Conservation (phyloP, 495 filamentous ascomycete species). For the Saxophila tyrrhenica region DNA sequence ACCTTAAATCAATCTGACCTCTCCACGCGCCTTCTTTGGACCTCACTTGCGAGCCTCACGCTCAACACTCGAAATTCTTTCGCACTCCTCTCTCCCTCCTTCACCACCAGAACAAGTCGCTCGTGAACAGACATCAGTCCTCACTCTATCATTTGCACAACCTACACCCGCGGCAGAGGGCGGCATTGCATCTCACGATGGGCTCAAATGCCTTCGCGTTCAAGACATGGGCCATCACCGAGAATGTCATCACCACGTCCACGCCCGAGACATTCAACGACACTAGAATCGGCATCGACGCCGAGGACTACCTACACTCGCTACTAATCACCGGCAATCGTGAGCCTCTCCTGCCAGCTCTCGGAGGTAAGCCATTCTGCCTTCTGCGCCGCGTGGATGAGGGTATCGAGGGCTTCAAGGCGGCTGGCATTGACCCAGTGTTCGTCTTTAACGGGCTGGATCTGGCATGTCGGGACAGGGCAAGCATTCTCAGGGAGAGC, state of each 20-base stretch:
- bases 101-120: no score
- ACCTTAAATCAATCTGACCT: no score
- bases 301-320: conserved; percentile 71
- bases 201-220: conserved; percentile 5
- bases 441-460: conserved; percentile 88
- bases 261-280: conserved; percentile 54
- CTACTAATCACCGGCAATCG: conserved; percentile 56
- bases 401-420: conserved; percentile 58
- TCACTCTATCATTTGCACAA: no score
- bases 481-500: conserved; percentile 27
- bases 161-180: no score
- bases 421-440: conserved; percentile 51
- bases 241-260: background rate
- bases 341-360: conserved; percentile 78
- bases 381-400: conserved; percentile 56
- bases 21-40: no score
- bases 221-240: conserved; percentile 13
- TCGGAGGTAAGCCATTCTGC: conserved; percentile 80
- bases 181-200: background rate
- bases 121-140: no score
- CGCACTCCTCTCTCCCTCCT: no score
- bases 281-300: conserved; percentile 73
- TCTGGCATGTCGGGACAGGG: conserved; percentile 52
- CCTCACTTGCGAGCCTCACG: no score
- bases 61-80: no score